Evolutionary conservation across 140 eudicot genomes (phyloP).

Genomic region (Stevia rebaudiana): DNA sequence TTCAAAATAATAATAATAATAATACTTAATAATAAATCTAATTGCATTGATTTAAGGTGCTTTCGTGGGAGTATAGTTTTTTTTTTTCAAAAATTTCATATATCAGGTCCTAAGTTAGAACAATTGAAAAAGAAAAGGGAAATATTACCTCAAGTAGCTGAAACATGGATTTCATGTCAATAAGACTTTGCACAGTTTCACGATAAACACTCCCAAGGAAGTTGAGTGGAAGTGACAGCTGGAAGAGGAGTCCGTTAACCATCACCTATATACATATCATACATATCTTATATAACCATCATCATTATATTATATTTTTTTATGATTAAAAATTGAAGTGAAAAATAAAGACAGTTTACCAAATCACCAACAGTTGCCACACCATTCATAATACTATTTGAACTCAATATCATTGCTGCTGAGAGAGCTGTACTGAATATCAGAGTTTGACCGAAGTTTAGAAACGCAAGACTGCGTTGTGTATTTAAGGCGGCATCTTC

Average conservation of each 20-base stretch:
- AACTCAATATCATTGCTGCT: constrained; percentile 75
- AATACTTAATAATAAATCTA: no score
- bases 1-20: no score
- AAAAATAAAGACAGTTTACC: constrained; percentile 39
- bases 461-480: constrained; percentile 81
- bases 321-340: background rate
- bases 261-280: constrained; percentile 93
- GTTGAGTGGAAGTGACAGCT: constrained; percentile 92
- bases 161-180: constrained; percentile 95
- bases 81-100: no score
- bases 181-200: constrained; percentile 86
- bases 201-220: constrained; percentile 95
- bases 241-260: constrained; percentile 98
- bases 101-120: no score
- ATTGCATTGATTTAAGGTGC: no score
- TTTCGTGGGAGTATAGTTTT: no score
- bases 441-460: constrained; percentile 87
- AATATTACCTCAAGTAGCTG: constrained; percentile 80
- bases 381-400: constrained; percentile 69
- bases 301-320: background rate
- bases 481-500: constrained; percentile 96
- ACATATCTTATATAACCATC: no score
- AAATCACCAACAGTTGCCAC: constrained; percentile 89
- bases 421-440: constrained; percentile 86
- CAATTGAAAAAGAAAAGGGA: no score